Conservation (phyloP, 768 basidiomycete species). For the Lentinula detonsa region DNA sequence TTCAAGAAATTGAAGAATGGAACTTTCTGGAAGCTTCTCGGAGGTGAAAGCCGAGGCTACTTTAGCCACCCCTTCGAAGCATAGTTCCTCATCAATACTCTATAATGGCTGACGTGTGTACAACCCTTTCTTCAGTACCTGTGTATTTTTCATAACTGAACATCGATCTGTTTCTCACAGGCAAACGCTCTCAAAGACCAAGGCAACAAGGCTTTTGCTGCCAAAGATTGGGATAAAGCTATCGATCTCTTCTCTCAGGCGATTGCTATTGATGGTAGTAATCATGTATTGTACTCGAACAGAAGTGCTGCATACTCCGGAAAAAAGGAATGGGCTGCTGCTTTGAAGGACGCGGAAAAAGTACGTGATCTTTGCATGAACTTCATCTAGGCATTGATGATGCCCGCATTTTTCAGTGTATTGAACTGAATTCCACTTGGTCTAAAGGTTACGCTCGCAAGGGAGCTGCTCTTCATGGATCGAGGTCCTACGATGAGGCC, state of each 20-base stretch:
- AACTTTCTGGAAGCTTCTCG: background rate
- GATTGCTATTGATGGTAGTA: conserved; percentile 73
- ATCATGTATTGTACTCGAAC: conserved; percentile 91
- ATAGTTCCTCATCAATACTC: background rate
- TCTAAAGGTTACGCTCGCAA: conserved; percentile 88
- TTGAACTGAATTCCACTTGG: conserved; percentile 77
- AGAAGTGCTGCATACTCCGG: conserved; percentile 89
- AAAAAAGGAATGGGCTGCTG: conserved; percentile 68
- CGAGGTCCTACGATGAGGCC: conserved; percentile 72
- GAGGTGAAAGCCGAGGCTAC: background rate
- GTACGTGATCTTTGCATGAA: conserved; percentile 33
- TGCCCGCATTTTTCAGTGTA: conserved; percentile 43
- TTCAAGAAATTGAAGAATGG: background rate
- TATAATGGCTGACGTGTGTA: conserved; percentile 30
- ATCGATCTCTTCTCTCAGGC: conserved; percentile 80
- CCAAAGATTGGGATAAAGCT: conserved; percentile 87
- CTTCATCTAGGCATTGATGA: background rate
- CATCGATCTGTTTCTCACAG: conserved; percentile 14
- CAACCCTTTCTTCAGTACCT: background rate
- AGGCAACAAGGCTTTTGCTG: conserved; percentile 94
- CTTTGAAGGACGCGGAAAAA: conserved; percentile 87
- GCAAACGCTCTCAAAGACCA: conserved; percentile 74
- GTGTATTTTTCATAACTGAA: background rate
- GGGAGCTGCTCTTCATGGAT: conserved; percentile 89
- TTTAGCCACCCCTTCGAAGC: background rate